Conservation (phyloP, 2,329 filamentous ascomycete species). For the Teratosphaeria gauchensis region DNA sequence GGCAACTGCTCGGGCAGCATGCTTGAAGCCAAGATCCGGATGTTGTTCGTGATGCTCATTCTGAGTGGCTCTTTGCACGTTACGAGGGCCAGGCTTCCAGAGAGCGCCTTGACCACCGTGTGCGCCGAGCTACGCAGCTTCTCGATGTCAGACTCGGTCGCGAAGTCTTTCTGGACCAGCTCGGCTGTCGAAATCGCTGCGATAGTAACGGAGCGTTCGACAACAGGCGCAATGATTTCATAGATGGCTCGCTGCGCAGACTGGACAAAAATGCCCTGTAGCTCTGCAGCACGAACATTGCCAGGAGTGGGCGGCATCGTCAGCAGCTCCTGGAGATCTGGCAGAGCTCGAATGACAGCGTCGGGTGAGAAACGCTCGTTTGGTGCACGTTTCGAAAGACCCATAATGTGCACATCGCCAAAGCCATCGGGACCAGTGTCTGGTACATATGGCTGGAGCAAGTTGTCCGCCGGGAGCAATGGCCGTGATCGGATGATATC, state of each 20-base stretch:
- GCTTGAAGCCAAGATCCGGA: constrained; percentile 64
- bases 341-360: constrained; percentile 68
- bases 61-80: constrained; percentile 95
- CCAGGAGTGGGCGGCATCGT: constrained; percentile 69
- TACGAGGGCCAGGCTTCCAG: constrained; percentile 88
- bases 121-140: constrained; percentile 77
- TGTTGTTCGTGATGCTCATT: constrained; percentile 95
- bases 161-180: constrained; percentile 93
- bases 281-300: constrained; percentile 58
- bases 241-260: constrained; percentile 84
- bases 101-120: constrained; percentile 89
- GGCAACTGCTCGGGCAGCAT: constrained; percentile 63
- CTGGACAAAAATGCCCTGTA: constrained; percentile 66
- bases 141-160: constrained; percentile 82
- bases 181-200: constrained; percentile 93
- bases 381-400: constrained; percentile 51
- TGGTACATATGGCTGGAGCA: constrained; percentile 26
- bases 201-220: constrained; percentile 95
- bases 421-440: constrained; percentile 60
- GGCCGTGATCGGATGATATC: constrained; percentile 72
- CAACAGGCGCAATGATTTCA: constrained; percentile 95
- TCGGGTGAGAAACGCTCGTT: constrained; percentile 67
- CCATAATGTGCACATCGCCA: constrained; percentile 65
- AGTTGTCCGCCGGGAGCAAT: constrained; percentile 23
- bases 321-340: constrained; percentile 70